Base-by-base conservation (phyloP, 495 filamentous ascomycete genomes). In the Neurospora sp. region DNA sequence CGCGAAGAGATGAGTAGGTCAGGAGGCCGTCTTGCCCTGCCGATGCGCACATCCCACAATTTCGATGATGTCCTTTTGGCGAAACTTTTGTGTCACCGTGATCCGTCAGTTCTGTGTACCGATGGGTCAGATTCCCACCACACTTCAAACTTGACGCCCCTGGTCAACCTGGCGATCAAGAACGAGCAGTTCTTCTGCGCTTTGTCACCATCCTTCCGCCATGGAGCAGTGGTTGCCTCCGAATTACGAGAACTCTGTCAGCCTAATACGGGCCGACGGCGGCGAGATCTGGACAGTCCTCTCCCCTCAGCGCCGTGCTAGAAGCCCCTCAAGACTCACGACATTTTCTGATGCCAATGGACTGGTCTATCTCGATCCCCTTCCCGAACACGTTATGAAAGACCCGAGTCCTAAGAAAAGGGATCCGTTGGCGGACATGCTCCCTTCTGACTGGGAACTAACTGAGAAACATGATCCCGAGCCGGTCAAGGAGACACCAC, bases 371-470 rank as follows among this genome's bases (percentile, higher is more conserved):
- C 39, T 71, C 14, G 22, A 37, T 27, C 2, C 70, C 14, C 27
- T 65, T 9, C 53, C 27, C 2, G 6, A 65, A 37, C 27, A 6
- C 53, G 18, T 65, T 27, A 18, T 35, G 53, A 65, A 18, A 18
- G 27, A 5, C 14, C 27, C 69, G 3, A 71, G 69, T n/a, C 16
- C 59, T 2, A 59, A 11, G 14, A 71, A 53, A 10, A 73, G 59
- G 9, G 74, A 75, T 14, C 53, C 69, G 3, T 37, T 75, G 38
- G 65, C 69, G 27, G 72, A 69, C 4, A 44, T 75, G 39, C 69
- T 75, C 3, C 42, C 18, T 7, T 40, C 35, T 37, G 35, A 71
- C 11, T 37, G 73, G 18, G 69, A 73, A 8, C 37, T n/a, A 38
- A 35, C 74, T 65, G 2, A 35, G 27, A 65, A 35, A 9, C 53